These are phyloP conservation scores for Solanum paucissectum DNA, from an alignment of 257 asterid species.

Conservation along the genomic window DNA sequence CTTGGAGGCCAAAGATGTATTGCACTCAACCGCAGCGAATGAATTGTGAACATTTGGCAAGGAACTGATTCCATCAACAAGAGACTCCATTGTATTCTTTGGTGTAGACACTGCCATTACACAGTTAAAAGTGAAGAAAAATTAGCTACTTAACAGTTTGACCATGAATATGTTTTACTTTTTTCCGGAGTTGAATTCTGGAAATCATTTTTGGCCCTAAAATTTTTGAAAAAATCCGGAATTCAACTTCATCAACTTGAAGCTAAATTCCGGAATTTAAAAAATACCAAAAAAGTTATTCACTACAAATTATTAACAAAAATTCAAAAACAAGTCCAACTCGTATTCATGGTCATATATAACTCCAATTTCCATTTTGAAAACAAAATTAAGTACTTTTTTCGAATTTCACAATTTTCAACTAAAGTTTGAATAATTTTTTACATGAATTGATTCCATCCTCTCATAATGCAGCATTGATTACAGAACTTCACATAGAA, in stretches of 20 bases:
- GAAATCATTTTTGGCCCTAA: background rate
- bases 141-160: background rate
- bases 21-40: slow-evolving; percentile 17
- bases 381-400: background rate
- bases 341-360: background rate
- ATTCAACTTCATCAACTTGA: background rate
- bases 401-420: background rate
- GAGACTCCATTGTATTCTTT: slow-evolving; percentile 42
- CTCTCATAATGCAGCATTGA: background rate
- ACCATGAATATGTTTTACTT: background rate
- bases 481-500: background rate
- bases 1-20: slow-evolving; percentile 24
- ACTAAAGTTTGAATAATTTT: background rate
- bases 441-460: background rate
- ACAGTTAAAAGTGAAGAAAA: slow-evolving; percentile 11
- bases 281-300: background rate
- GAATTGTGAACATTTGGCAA: slow-evolving; percentile 38
- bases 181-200: background rate
- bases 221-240: background rate
- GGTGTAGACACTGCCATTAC: slow-evolving; percentile 26
- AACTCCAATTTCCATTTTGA: background rate
- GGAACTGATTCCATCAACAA: slow-evolving; percentile 52
- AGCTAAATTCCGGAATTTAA: background rate
- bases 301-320: background rate
- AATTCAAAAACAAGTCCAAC: background rate